Evolutionary conservation across 2,329 filamentous ascomycete species (phyloP).

Genomic region (Didymella lethalis): DNA sequence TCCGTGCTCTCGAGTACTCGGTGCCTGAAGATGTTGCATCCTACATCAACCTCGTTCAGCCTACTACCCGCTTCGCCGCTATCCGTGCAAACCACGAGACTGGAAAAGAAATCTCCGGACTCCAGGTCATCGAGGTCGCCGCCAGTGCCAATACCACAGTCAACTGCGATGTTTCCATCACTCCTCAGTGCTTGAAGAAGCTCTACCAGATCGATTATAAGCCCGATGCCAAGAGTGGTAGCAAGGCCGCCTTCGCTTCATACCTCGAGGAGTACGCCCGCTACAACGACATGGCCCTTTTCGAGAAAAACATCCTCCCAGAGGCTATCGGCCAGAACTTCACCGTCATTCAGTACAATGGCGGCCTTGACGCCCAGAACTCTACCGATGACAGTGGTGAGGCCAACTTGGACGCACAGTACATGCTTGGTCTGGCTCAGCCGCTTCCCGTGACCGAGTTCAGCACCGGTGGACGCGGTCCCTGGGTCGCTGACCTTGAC

Average conservation of each 20-base stretch:
- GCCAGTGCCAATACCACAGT: conserved; percentile 27
- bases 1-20: conserved; percentile 54
- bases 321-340: conserved; percentile 55
- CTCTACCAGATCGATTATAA: conserved; percentile 62
- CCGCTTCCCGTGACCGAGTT: conserved; percentile 65
- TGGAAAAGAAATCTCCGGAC: conserved; percentile 29
- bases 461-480: conserved; percentile 65
- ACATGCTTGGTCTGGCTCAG: conserved; percentile 62
- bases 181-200: conserved; percentile 58
- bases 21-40: conserved; percentile 50
- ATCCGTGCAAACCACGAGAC: conserved; percentile 33
- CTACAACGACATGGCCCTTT: conserved; percentile 56
- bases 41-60: conserved; percentile 59
- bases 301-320: conserved; percentile 51
- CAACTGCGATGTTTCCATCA: conserved; percentile 45
- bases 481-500: conserved; percentile 59
- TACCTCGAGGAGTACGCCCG: conserved; percentile 62
- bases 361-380: conserved; percentile 35
- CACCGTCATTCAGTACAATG: conserved; percentile 45
- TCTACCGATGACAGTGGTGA: conserved; percentile 52
- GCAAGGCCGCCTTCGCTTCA: conserved; percentile 59
- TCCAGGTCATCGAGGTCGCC: conserved; percentile 21
- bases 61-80: conserved; percentile 60
- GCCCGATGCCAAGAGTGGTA: conserved; percentile 55
- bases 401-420: conserved; percentile 70